Evolutionary conservation across 768 basidiomycete genomes (phyloP).

Genomic region (Trametes cubensis): DNA sequence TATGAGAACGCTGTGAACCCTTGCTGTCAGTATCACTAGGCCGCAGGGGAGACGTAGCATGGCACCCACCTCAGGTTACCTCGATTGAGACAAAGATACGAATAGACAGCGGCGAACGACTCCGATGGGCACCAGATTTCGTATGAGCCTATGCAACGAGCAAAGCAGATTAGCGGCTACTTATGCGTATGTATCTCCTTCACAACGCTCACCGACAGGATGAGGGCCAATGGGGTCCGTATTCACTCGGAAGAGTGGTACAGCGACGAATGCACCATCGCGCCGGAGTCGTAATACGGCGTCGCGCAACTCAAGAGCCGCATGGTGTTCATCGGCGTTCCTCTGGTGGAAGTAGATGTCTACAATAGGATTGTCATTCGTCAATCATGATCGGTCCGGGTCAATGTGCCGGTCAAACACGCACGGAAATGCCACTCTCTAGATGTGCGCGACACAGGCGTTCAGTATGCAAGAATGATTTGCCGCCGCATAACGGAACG

Average conservation of each 20-base stretch:
- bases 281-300: slow-evolving; percentile 69
- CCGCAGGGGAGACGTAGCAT: not conserved
- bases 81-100: slow-evolving; percentile 69
- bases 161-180: not conserved
- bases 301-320: slow-evolving; percentile 69
- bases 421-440: slow-evolving; percentile 28
- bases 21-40: not conserved
- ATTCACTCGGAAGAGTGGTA: slow-evolving; percentile 75
- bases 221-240: slow-evolving; percentile 72
- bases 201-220: slow-evolving; percentile 59
- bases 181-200: not conserved
- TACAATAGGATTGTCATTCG: slow-evolving; percentile 32
- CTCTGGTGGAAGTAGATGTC: slow-evolving; percentile 81
- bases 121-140: slow-evolving; percentile 81
- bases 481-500: not conserved
- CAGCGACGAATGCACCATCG: slow-evolving; percentile 80
- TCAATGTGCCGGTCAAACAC: not conserved
- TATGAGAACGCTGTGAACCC: slow-evolving; percentile 58
- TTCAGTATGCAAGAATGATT: not conserved
- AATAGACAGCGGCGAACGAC: slow-evolving; percentile 76
- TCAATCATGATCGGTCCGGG: slow-evolving; percentile 27
- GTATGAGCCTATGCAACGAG: slow-evolving; percentile 59
- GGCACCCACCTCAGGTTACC: slow-evolving; percentile 62
- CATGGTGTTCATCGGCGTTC: slow-evolving; percentile 61
- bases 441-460: not conserved